Evolutionary conservation across 2,329 filamentous ascomycete species (phyloP), one percentile per base, ranked within the genome.

Genomic region (Trichoderma lentiforme): DNA sequence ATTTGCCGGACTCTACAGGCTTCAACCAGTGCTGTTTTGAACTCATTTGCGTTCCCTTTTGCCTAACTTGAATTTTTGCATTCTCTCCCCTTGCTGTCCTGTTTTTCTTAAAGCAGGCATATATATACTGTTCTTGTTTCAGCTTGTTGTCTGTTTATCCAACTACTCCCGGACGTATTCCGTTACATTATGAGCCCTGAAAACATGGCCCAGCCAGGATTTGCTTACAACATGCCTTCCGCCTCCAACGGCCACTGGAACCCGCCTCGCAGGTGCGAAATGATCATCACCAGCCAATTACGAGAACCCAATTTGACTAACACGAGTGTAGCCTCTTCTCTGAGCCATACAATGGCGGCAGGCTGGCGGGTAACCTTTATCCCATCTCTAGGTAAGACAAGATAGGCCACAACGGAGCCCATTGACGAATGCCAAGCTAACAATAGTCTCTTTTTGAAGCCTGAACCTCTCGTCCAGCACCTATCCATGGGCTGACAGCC

Each of bases 241-340:
- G 82, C 83, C 79, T 80, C 84, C 73, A 83, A 82, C 79, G 82
- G 84, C 76, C 82, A 84, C 72, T 88, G 86, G 86, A 83, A 83
- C 74, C 78, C 84, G 74, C 81, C 83, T 75, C 85, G 84, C 81
- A 88, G 86, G 86, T 88, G 84, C 83, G 85, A 80, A 78, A 72
- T 76, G 62, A 71, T 73, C 57, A 73, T 18, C 64, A 58, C 32
- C 53, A 69, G 47, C 63, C 47, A 53, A 32, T 11, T 26, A 61
- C 28, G 64, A 70, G 18, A 34, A 64, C 3, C 66, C 30, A 12
- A 28, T 24, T 53, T 73, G 63, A 76, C 75, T 18, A 32, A 60
- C 57, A 34, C 15, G 36, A 11, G 14, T 36, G 56, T 56, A 81
- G 81, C 76, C 78, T 78, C 62, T 80, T 79, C 73, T 73, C 74